Evolutionary conservation across 2,329 filamentous ascomycete species (phyloP).

Genomic region (Penicillium sp.): DNA sequence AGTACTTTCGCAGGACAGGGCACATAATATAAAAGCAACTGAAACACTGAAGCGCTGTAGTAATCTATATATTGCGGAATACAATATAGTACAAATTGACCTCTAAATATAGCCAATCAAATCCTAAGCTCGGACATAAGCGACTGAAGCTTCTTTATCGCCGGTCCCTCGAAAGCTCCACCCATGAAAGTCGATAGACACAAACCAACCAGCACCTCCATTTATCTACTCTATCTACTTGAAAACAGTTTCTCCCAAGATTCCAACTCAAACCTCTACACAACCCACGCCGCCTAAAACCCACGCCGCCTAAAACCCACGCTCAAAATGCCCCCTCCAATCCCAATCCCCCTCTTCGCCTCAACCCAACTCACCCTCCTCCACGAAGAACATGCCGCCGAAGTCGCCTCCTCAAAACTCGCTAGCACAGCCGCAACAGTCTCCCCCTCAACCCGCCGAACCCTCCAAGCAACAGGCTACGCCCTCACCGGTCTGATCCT

Average conservation of each 20-base stretch:
- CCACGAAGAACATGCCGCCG: slow-evolving; percentile 44
- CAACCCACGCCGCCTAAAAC: not conserved
- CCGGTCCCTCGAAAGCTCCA: slow-evolving; percentile 8
- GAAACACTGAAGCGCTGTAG: no score
- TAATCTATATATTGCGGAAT: no score
- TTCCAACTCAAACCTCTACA: not conserved
- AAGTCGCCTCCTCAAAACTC: slow-evolving; percentile 44
- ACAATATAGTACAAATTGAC: no score
- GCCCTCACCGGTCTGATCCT: slow-evolving; percentile 58
- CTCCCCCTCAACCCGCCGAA: slow-evolving; percentile 44
- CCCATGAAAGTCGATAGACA: not conserved
- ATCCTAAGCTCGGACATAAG: slow-evolving; percentile 15
- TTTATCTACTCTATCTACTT: no score
- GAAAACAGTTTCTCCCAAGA: not conserved
- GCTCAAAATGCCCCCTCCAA: slow-evolving; percentile 18
- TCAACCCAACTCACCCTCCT: slow-evolving; percentile 44
- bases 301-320: not conserved
- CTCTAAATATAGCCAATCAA: no score
- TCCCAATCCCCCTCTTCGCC: slow-evolving; percentile 44
- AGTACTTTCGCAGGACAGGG: no score
- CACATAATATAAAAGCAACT: no score
- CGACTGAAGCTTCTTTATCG: slow-evolving; percentile 12
- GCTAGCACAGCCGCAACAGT: slow-evolving; percentile 40
- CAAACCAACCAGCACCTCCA: not conserved
- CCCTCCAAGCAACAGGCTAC: slow-evolving; percentile 43